Base-by-base conservation (phyloP, 805 yeast genomes). In the Kodamaea kaohsiungensis region DNA sequence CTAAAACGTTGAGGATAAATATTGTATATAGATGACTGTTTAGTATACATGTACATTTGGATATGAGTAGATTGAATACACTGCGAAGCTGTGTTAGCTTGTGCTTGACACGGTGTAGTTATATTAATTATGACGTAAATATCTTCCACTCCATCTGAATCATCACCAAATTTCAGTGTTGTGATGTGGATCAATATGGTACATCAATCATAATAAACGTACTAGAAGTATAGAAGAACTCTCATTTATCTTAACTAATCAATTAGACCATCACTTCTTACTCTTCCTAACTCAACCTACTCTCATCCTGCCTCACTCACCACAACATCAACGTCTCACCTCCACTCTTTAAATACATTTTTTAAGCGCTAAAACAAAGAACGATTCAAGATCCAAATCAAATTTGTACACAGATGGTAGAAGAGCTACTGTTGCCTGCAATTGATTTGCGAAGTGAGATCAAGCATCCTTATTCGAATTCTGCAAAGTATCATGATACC, bases 401-500 rank as follows among this genome's bases (percentile, higher is more conserved):
- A 35, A 45, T 3, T 25, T 46, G 25, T 16, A 46, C 39, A 18
- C 49, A 33, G 22, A 48, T 25, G 40, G 42, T 25, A 18, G 54
- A 22, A 7, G 15, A 38, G 35, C 48, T 70, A 48, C 51, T 64
- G 46, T 67, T 72, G 52, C 76, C 77, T 19, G 70, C 71, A 4
- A 54, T 74, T 13, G 72, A 74, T 49, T 55, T 72, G 48, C 56
- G 67, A 6, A 52, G 60, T 35, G 72, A 70, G 39, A 51, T 68
- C 8, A 55, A 56, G 6, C 64, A 61, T 37, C 71, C 70, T 1
- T 61, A 59, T 43, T 56, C 63, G 12, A 3, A 30, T 19, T 15
- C 48, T 9, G 13, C 40, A n/a, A 27, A 39, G 16, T 38, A 22
- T 5, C 60, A 59, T 46, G 51, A 55, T 19, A 61, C 65, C 18